phyloP scores from a whole-genome alignment of 164 flowering plant species.

The Tetrastigma voinierianum region DNA sequence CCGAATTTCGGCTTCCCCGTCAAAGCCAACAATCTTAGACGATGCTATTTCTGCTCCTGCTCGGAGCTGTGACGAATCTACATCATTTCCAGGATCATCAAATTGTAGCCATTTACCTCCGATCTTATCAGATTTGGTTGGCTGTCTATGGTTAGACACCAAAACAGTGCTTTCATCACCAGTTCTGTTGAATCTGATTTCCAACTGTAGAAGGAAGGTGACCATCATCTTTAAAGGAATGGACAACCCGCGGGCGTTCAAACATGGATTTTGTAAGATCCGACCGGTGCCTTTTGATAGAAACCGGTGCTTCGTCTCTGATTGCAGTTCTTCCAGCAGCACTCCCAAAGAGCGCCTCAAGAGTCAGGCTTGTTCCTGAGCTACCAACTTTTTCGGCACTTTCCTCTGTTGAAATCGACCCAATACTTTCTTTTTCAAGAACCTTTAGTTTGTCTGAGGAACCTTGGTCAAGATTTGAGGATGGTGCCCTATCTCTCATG shows the following conservation, averaged over 20 bases:
- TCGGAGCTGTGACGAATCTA: slow-evolving; percentile 19
- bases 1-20: slow-evolving; percentile 32
- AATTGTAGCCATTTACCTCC: slow-evolving; percentile 36
- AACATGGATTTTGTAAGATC: slow-evolving; percentile 33
- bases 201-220: slow-evolving; percentile 19
- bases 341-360: slow-evolving; percentile 89
- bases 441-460: slow-evolving; percentile 19
- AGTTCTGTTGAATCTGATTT: slow-evolving; percentile 20
- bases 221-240: slow-evolving; percentile 32
- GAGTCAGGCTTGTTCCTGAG: slow-evolving; percentile 54
- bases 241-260: slow-evolving; percentile 35
- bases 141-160: slow-evolving; percentile 25
- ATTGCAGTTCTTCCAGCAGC: slow-evolving; percentile 92
- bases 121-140: slow-evolving; percentile 28
- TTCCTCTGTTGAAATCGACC: slow-evolving; percentile 25
- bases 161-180: slow-evolving; percentile 22
- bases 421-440: slow-evolving; percentile 21
- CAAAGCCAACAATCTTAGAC: slow-evolving; percentile 37
- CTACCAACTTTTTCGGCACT: slow-evolving; percentile 19
- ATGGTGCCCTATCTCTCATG: slow-evolving; percentile 15
- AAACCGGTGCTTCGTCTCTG: slow-evolving; percentile 74
- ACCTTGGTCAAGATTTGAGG: slow-evolving; percentile 23
- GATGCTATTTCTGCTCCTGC: slow-evolving; percentile 27
- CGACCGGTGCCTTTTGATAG: slow-evolving; percentile 55
- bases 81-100: slow-evolving; percentile 29